Conservation (phyloP, 2,329 filamentous ascomycete genomes). For the Colletotrichum salicis region DNA sequence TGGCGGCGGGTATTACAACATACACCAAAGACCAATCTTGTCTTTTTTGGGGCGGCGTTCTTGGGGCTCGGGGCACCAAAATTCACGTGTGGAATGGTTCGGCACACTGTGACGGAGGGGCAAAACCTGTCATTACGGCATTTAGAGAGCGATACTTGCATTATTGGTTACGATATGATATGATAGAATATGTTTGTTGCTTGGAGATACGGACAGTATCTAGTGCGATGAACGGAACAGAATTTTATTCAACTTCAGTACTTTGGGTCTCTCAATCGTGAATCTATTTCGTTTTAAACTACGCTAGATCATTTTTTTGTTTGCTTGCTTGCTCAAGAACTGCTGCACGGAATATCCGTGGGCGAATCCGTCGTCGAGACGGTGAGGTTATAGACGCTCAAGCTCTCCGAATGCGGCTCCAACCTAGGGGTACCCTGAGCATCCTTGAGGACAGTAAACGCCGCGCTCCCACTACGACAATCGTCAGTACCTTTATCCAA, state of each 20-base stretch:
- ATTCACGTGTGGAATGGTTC: constrained; percentile 7
- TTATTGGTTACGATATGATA: constrained; percentile 1
- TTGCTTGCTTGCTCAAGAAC: not conserved
- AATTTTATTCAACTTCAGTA: not conserved
- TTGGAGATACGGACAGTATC: not conserved
- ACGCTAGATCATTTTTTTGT: not conserved
- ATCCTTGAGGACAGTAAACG: constrained; percentile 24
- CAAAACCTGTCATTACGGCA: constrained; percentile 25
- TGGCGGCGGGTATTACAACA: not conserved
- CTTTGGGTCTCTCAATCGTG: not conserved
- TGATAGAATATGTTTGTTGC: not conserved
- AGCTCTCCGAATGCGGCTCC: constrained; percentile 15
- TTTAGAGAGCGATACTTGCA: constrained; percentile 9
- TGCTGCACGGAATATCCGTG: constrained; percentile 17
- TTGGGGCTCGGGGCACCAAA: not conserved
- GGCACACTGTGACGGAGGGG: constrained; percentile 12
- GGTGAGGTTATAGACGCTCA: constrained; percentile 25
- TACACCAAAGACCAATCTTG: not conserved
- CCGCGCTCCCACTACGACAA: constrained; percentile 10
- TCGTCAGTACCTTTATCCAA: not conserved
- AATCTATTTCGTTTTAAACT: not conserved
- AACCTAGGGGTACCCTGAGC: not conserved
- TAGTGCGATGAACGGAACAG: not conserved
- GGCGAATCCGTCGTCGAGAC: constrained; percentile 26
- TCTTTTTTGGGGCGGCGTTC: constrained; percentile 5